A percentile compares a stretch with the other conserved stretches of the same genome.
These are phyloP conservation scores for Colletotrichum endophyticum DNA, from an alignment of 2,329 filamentous ascomycete species.

Conservation along the genomic window DNA sequence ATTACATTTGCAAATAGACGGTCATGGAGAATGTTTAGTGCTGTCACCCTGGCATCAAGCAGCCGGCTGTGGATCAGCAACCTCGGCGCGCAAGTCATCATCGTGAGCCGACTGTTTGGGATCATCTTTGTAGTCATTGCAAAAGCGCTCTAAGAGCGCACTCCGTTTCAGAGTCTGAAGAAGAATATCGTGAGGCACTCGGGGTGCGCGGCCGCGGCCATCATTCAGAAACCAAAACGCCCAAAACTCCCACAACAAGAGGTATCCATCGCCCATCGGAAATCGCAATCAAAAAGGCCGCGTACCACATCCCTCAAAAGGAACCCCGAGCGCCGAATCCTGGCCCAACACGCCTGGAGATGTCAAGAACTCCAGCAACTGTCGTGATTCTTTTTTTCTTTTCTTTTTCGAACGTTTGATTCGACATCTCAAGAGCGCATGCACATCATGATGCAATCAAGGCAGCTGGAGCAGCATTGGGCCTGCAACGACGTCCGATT, in stretches of 20 bases:
- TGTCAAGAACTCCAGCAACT: background rate
- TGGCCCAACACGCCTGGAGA: background rate
- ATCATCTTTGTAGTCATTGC: background rate
- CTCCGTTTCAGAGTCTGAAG: background rate
- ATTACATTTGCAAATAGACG: background rate
- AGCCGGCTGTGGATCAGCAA: background rate
- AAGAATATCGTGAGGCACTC: background rate
- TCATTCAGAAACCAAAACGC: background rate
- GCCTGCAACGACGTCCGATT: background rate
- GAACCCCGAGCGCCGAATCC: background rate
- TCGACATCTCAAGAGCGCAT: background rate
- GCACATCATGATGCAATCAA: background rate
- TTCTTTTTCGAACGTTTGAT: background rate
- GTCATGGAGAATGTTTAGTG: background rate
- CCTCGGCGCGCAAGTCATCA: background rate
- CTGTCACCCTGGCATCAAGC: background rate
- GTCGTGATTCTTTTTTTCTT: too few relatives aligned
- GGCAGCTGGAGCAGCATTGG: constrained; percentile 2
- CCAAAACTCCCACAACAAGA: background rate
- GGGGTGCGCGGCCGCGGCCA: background rate
- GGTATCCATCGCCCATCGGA: background rate
- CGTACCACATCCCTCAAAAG: background rate
- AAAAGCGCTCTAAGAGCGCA: background rate
- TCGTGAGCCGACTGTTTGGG: rapidly evolving
- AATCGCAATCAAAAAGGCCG: background rate